A percentile compares a stretch with the other conserved stretches of the same genome.
Conservation (phyloP, 345 rosid genomes). For the Garcia nutans region DNA sequence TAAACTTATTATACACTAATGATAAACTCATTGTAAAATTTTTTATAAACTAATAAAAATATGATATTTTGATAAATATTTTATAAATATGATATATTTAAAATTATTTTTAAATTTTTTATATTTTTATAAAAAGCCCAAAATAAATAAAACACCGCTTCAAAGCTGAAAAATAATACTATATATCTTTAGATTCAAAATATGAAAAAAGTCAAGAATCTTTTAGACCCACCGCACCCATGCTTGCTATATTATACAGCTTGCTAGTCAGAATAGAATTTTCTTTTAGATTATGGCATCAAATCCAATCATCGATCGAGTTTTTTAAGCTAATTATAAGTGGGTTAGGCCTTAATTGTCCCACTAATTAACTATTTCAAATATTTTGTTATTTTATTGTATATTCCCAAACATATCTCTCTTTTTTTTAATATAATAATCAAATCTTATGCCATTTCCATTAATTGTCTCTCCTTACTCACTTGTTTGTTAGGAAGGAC, state of each 20-base stretch:
- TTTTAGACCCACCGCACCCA: slow-evolving; percentile 29
- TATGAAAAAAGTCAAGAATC: slow-evolving; percentile 22
- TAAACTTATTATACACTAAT: too few species aligned
- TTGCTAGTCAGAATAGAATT: slow-evolving; percentile 22
- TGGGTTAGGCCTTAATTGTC: slow-evolving; percentile 37
- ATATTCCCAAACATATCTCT: neutral
- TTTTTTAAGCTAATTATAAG: slow-evolving; percentile 20
- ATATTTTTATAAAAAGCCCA: too few species aligned
- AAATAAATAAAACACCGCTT: slow-evolving; percentile 19
- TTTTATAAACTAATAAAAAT: too few species aligned
- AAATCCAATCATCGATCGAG: slow-evolving; percentile 34
- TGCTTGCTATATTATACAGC: neutral
- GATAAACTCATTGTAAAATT: too few species aligned
- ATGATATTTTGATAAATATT: too few species aligned
- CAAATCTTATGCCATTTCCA: neutral
- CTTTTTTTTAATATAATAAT: neutral
- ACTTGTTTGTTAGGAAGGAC: too few species aligned
- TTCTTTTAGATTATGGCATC: slow-evolving; percentile 32
- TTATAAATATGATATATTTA: too few species aligned
- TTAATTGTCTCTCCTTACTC: slow-evolving; percentile 8
- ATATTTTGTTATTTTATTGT: neutral
- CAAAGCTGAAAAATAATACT: slow-evolving; percentile 4
- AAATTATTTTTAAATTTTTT: too few species aligned
- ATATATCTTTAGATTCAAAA: slow-evolving; percentile 15
- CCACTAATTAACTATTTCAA: slow-evolving; percentile 13